Conservation (phyloP, 352 stramenopile genomes). For the Thraustochytrium striatum region DNA sequence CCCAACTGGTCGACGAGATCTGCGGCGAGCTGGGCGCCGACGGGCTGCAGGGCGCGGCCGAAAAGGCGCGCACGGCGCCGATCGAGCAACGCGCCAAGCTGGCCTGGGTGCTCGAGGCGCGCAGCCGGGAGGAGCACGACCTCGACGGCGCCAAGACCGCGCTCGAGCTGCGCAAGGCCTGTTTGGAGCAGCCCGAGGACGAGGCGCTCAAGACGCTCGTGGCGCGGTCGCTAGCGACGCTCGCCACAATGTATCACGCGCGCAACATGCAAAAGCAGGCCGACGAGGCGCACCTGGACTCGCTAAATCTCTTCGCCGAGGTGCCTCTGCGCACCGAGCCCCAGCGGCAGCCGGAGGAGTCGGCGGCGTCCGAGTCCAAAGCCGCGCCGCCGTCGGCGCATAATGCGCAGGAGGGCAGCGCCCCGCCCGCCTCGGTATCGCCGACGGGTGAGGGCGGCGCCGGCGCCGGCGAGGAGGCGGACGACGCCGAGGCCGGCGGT, state of each 20-base stretch:
- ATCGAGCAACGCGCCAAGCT: too few relatives aligned
- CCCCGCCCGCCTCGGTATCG: not conserved
- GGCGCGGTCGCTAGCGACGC: slow-evolving; percentile 36
- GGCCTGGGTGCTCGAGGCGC: too few relatives aligned
- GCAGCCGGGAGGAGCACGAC: too few relatives aligned
- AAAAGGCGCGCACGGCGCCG: too few relatives aligned
- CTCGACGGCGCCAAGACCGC: too few relatives aligned
- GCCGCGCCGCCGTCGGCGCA: not conserved
- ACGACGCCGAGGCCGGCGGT: too few relatives aligned
- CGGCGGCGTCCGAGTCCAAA: not conserved
- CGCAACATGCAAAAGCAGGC: slow-evolving; percentile 30
- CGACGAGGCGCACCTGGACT: slow-evolving; percentile 22
- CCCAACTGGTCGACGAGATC: too few relatives aligned
- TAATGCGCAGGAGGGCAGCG: not conserved
- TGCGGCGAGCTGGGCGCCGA: too few relatives aligned
- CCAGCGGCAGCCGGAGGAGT: not conserved
- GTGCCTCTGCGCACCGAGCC: slow-evolving; percentile 5
- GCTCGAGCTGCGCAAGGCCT: too few relatives aligned
- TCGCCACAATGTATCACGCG: slow-evolving; percentile 28
- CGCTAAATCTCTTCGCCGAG: slow-evolving; percentile 35
- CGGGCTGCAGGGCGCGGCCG: too few relatives aligned
- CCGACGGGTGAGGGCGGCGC: not conserved
- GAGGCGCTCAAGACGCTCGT: slow-evolving; percentile 7
- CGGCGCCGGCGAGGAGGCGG: not conserved
- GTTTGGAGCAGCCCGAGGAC: too few relatives aligned